Conservation (phyloP, 441 rosid species). For the Cnidoscolus chayamansa region DNA sequence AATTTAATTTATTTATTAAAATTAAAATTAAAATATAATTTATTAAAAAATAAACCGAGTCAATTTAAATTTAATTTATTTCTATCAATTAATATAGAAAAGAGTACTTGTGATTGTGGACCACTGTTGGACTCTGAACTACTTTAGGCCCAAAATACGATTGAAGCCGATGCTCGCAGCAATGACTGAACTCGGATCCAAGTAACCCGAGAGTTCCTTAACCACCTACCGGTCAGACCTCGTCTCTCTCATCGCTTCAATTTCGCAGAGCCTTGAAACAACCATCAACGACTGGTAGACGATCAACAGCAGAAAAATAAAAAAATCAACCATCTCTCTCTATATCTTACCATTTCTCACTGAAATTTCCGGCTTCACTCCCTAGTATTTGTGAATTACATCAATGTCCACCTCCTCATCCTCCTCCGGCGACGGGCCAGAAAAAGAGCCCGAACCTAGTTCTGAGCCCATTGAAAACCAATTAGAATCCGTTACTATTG, state of each 20-base stretch:
- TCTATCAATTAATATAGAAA: no score
- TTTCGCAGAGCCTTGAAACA: neutral
- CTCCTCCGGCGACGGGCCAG: conserved; percentile 23
- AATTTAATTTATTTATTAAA: no score
- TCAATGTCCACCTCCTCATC: conserved; percentile 33
- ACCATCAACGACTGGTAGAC: conserved; percentile 35
- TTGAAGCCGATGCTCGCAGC: no score
- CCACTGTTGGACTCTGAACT: no score
- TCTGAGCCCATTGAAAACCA: conserved; percentile 36
- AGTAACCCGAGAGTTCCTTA: neutral
- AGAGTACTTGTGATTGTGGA: no score
- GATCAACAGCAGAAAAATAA: neutral
- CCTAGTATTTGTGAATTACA: neutral
- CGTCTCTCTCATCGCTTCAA: neutral
- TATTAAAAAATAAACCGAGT: no score
- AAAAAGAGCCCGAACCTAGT: conserved; percentile 30
- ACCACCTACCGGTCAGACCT: conserved; percentile 37
- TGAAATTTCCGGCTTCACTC: neutral
- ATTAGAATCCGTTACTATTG: conserved; percentile 17
- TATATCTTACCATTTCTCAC: neutral
- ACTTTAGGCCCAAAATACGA: no score
- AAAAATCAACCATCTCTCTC: no score
- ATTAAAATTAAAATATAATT: no score
- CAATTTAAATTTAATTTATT: no score
- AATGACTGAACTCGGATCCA: conserved; percentile 3